Conservation (phyloP, 106 monocot species). For the Acorus gramineus region DNA sequence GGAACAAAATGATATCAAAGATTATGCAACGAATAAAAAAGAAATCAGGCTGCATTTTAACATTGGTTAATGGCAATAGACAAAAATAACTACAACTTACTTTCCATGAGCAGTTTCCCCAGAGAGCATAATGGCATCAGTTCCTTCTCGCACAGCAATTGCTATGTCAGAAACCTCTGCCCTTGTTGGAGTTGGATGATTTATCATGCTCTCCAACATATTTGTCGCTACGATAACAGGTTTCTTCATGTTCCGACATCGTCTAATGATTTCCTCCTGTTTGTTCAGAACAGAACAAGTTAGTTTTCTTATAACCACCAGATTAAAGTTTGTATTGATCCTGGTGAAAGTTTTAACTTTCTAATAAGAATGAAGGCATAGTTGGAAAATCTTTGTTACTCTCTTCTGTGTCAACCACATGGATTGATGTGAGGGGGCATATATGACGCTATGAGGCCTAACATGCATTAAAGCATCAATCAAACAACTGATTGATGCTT, state of each 20-base stretch:
- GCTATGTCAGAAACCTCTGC: conserved; percentile 98
- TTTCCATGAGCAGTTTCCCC: conserved; percentile 99
- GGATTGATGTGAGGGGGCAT: no score
- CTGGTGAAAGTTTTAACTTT: no score
- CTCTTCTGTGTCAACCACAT: no score
- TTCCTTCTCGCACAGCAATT: conserved; percentile 87
- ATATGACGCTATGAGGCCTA: no score
- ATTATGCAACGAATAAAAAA: no score
- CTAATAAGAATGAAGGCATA: no score
- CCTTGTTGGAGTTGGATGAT: conserved; percentile 93
- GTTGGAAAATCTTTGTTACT: no score
- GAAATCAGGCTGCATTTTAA: no score
- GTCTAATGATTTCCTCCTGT: conserved; percentile 82
- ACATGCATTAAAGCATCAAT: no score
- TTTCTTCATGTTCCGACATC: conserved; percentile 80
- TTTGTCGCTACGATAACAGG: conserved; percentile 96
- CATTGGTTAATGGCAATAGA: not conserved
- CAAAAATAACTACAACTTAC: conserved; percentile 31
- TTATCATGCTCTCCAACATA: conserved; percentile 98
- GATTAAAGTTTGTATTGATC: no score
- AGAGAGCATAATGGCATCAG: conserved; percentile 92
- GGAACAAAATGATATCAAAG: no score
- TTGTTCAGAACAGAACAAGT: conserved; percentile 1
- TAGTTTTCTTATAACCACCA: not conserved
- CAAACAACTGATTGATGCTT: no score